A percentile compares a stretch with the other conserved stretches of the same genome.
These are phyloP conservation scores for Colletotrichum sp. DNA, from an alignment of 2,329 filamentous ascomycete genomes.

Conservation along the genomic window DNA sequence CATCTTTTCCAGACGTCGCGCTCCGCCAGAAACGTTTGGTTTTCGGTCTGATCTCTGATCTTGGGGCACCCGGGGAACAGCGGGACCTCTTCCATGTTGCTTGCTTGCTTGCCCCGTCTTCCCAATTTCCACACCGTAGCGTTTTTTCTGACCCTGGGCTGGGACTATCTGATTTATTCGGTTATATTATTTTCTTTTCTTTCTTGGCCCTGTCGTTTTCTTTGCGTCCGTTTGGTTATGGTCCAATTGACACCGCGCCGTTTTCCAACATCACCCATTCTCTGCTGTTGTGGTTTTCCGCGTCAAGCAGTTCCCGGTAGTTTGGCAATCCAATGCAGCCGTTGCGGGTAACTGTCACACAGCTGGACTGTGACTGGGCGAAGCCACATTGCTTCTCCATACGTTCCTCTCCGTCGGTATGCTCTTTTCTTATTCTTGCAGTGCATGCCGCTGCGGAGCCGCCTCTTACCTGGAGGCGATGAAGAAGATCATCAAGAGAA, in stretches of 20 bases:
- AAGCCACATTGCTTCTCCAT: background rate
- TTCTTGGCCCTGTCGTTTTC: background rate
- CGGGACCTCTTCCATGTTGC: conserved; percentile 4
- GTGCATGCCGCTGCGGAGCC: background rate
- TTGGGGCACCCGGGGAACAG: conserved; percentile 2
- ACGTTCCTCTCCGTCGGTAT: background rate
- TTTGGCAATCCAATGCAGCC: background rate
- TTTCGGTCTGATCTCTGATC: conserved; percentile 16
- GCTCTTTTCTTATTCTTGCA: background rate
- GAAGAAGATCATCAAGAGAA: background rate
- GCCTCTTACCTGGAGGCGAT: background rate
- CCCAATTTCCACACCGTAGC: background rate
- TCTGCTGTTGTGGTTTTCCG: background rate
- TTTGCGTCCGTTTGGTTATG: background rate
- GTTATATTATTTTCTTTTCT: background rate
- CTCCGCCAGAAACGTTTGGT: conserved; percentile 2
- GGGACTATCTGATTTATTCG: background rate
- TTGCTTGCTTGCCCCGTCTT: background rate
- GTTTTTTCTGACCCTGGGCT: background rate
- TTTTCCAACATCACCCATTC: background rate
- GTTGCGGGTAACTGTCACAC: background rate
- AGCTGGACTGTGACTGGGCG: background rate
- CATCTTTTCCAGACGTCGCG: background rate
- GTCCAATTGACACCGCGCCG: background rate
- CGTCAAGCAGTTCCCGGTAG: background rate